Base-by-base conservation (phyloP, 345 rosid genomes). In the Brassica rapa region DNA sequence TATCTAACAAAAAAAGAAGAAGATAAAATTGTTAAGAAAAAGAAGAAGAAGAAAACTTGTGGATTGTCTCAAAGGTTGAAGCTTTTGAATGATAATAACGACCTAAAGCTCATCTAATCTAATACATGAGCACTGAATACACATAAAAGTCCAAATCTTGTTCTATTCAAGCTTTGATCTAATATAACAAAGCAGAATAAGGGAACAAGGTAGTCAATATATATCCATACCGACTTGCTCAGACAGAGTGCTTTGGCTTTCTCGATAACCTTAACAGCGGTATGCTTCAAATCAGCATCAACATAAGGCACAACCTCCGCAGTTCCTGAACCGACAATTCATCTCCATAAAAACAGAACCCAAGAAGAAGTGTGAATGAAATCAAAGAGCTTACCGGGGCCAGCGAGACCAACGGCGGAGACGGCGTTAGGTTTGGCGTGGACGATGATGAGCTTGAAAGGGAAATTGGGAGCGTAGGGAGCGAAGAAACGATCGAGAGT, bases 271-370 rank as follows among this genome's bases (percentile, higher is more conserved):
- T 81, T 86, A 24, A 88, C 86, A 46, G 97, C 93, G 0, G 73
- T 84, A 82, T 43, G 90, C 89, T 79, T 90, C 88, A 96, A 85
- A 86, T 91, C 97, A 1, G 89, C 63, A 6, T 95, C 98, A 71
- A 93, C 91, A 67, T 57, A 30, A 6, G 93, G 90, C 33, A 90
- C 55, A 74, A 91, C 86, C 53, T 90, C 99, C 0, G 91, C 94
- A 60, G 89, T 88, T 63, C 96, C 98, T 92, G 55, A 46, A 46
- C 55, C 55, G 14, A 67, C 11, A 72, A 35, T 14, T 12, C n/a
- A 25, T 24, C 2, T 30, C n/a, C 33, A 46, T 9, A 4, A 1
- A 24, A 39, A 61, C 16, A 4, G 14, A 63, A 29, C 68, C 49
- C 33, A 4, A 10, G 14, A 16, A 64, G 70, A 23, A 19, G 29